phyloP scores from a whole-genome alignment of 441 rosid genomes.

The Aquilaria agallochum region DNA sequence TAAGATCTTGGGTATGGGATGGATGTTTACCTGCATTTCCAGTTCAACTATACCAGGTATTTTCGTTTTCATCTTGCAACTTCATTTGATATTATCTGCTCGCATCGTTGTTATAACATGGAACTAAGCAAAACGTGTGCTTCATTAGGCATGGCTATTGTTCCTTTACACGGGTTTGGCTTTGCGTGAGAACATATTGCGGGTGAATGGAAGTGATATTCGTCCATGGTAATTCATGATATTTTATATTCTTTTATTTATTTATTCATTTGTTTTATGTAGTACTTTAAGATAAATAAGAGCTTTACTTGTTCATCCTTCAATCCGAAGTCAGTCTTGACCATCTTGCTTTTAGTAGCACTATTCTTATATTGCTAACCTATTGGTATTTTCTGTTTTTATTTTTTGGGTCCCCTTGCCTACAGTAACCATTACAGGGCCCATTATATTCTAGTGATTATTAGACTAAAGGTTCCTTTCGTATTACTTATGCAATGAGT shows the following conservation, averaged over 20 bases:
- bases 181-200: slow-evolving; percentile 86
- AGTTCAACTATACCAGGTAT: slow-evolving; percentile 91
- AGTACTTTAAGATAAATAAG: not conserved
- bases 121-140: slow-evolving; percentile 2
- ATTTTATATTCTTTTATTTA: slow-evolving; percentile 11
- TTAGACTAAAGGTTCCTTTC: no score
- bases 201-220: slow-evolving; percentile 97
- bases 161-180: slow-evolving; percentile 96
- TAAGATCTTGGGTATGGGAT: slow-evolving; percentile 82
- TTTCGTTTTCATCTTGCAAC: not conserved
- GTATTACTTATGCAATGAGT: no score
- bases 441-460: no score
- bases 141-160: slow-evolving; percentile 82
- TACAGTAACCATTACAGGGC: no score
- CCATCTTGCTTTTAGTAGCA: no score
- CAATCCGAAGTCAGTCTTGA: no score
- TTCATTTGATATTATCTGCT: not conserved
- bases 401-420: no score
- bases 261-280: not conserved
- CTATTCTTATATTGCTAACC: no score
- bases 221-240: slow-evolving; percentile 73
- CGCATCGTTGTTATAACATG: slow-evolving; percentile 1
- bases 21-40: slow-evolving; percentile 96
- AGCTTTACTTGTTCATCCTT: not conserved
- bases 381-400: no score